These are phyloP conservation scores for Venustampulla echinocandica DNA, from an alignment of 495 filamentous ascomycete genomes.

Conservation along the genomic window DNA sequence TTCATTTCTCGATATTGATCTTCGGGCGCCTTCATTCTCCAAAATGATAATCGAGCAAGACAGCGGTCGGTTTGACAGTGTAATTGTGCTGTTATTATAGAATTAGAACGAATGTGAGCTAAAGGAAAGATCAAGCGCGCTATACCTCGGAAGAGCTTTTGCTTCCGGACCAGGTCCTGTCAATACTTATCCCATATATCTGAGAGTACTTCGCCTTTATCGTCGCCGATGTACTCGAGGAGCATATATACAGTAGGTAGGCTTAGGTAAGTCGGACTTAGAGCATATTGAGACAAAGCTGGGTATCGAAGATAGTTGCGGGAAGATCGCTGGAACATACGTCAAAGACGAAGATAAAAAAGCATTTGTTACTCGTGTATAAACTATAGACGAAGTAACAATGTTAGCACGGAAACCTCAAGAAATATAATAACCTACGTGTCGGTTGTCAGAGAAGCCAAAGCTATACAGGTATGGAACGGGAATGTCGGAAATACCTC, in stretches of 20 bases:
- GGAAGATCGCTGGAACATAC: background rate
- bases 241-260: slow-evolving; percentile 26
- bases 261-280: slow-evolving; percentile 13
- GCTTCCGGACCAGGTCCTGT: slow-evolving; percentile 15
- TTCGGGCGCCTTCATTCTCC: slow-evolving; percentile 32
- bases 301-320: slow-evolving; percentile 20
- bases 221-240: slow-evolving; percentile 26
- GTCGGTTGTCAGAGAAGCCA: background rate
- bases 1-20: slow-evolving; percentile 24
- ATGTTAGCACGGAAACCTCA: background rate
- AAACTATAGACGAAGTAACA: background rate
- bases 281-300: slow-evolving; percentile 21
- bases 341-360: background rate
- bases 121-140: slow-evolving; percentile 23
- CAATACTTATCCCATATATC: slow-evolving; percentile 24
- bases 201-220: slow-evolving; percentile 29
- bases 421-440: slow-evolving; percentile 18
- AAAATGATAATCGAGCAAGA: slow-evolving; percentile 23
- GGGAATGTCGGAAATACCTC: too few relatives aligned
- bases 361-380: background rate
- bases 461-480: too few relatives aligned
- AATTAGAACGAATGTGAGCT: slow-evolving; percentile 26
- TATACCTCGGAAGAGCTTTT: slow-evolving; percentile 26
- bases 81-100: slow-evolving; percentile 19
- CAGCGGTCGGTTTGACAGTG: slow-evolving; percentile 25